phyloP scores from a whole-genome alignment of 2,329 filamentous ascomycete species.

The Sporothrix pallida region DNA sequence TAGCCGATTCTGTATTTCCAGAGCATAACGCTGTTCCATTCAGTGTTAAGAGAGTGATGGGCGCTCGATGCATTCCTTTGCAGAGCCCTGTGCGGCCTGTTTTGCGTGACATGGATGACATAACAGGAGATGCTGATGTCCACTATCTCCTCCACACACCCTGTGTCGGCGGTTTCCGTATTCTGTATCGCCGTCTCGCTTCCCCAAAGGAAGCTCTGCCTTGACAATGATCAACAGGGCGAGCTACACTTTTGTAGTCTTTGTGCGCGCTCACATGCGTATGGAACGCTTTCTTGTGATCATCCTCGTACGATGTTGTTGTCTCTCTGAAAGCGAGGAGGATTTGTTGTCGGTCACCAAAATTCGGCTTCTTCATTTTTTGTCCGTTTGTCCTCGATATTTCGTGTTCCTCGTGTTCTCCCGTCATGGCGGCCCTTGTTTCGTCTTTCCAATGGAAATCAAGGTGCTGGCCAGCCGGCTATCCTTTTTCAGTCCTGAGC shows the following conservation, averaged over 20 bases:
- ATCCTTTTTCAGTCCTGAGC: not conserved
- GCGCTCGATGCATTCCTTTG: not conserved
- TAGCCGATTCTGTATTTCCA: not conserved
- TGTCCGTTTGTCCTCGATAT: too few species aligned
- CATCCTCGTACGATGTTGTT: not conserved
- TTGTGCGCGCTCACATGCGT: not conserved
- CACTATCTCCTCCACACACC: not conserved
- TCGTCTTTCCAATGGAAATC: too few species aligned
- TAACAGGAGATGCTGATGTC: not conserved
- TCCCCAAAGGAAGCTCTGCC: not conserved
- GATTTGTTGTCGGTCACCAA: not conserved
- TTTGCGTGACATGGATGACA: not conserved
- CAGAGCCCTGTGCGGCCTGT: not conserved
- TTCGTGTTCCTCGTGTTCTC: too few species aligned
- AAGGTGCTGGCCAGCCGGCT: too few species aligned
- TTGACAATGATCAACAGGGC: not conserved
- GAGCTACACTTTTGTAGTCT: not conserved
- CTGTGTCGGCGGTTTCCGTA: not conserved
- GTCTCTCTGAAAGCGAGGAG: not conserved
- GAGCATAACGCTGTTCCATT: not conserved
- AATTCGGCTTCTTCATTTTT: not conserved
- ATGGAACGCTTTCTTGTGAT: not conserved
- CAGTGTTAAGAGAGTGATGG: not conserved
- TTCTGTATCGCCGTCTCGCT: not conserved
- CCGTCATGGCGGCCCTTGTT: too few species aligned